Conservation (phyloP, 2,329 filamentous ascomycete genomes). For the Fusarium sp. region DNA sequence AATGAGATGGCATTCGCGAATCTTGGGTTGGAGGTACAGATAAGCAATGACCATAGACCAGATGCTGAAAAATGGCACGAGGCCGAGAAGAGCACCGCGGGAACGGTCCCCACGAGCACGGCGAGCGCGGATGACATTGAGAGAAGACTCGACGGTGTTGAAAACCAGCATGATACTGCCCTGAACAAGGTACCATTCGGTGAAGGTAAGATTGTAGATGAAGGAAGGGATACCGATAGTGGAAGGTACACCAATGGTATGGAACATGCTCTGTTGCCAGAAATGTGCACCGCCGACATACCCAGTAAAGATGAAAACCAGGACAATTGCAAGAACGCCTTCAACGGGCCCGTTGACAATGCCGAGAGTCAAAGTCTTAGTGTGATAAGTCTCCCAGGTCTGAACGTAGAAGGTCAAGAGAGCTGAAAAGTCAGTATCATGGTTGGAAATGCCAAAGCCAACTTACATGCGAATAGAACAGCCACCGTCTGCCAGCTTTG, state of each 20-base stretch:
- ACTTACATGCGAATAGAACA: slow-evolving; percentile 82
- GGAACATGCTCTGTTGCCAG: slow-evolving; percentile 87
- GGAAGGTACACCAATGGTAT: slow-evolving; percentile 75
- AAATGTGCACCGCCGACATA: slow-evolving; percentile 88
- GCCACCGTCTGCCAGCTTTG: slow-evolving; percentile 91
- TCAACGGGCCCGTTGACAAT: slow-evolving; percentile 95
- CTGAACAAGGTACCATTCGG: slow-evolving; percentile 92
- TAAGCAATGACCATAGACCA: slow-evolving; percentile 84
- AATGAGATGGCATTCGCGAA: slow-evolving; percentile 84
- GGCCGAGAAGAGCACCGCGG: slow-evolving; percentile 80
- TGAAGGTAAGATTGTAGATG: slow-evolving; percentile 85
- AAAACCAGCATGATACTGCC: slow-evolving; percentile 83
- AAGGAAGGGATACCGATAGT: slow-evolving; percentile 72
- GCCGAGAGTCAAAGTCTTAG: slow-evolving; percentile 91
- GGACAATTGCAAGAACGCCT: slow-evolving; percentile 85
- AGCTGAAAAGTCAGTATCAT: slow-evolving; percentile 58
- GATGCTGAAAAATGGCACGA: slow-evolving; percentile 81
- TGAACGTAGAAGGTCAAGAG: slow-evolving; percentile 98
- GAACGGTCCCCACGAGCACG: slow-evolving; percentile 77
- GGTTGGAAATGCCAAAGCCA: not conserved
- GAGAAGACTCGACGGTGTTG: slow-evolving; percentile 83
- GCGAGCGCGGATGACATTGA: slow-evolving; percentile 86
- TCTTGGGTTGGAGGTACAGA: slow-evolving; percentile 84
- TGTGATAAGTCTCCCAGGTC: slow-evolving; percentile 99
- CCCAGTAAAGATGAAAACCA: slow-evolving; percentile 86